Evolutionary conservation across 2,329 filamentous ascomycete species (phyloP), one percentile per base, ranked within the genome.

Genomic region (Didymella exigua): DNA sequence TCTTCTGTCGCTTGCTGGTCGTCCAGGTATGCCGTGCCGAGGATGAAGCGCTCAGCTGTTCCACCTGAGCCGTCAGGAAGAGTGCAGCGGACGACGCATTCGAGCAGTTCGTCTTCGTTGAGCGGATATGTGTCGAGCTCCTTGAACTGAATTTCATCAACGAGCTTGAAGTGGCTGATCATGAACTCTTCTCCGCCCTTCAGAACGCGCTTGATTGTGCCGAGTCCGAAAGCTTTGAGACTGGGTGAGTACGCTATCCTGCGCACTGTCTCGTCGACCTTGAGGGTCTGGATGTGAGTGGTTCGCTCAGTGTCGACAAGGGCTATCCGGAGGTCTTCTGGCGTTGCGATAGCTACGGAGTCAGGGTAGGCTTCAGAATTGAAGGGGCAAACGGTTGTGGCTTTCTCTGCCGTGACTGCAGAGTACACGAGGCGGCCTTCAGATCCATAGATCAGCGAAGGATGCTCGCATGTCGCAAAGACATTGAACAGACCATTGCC

Each of bases 381-480:
- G 69, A 99, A 96, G 0, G 89, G 84, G 57, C 90, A 95, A 5
- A 98, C 87, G 42, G 86, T 88, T 1, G 87, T 88, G 1, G 91
- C 90, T 59, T 92, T 88, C 58, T 96, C 90, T 2, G 93, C 91
- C 11, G 93, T 96, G 1, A 97, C 91, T 1, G 95, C 93, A 4
- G 93, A 96, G 76, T 96, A 99, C 0, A 96, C 86, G 34, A 97
- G 89, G 19, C 93, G 85, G 0, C 90, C 91, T 70, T 97, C 92
- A 0, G 88, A 87, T 8, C 89, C 90, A 70, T 99, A 97, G 43
- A 99, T 96, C 49, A 99, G 77, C 60, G 91, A 97, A 0, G 95
- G 90, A 69, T 97, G 91, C 67, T 99, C 95, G 53, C 92, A 96
- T 0, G 91, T 96, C 0, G 92, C 91, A 71, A 99, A 96, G 0